These are phyloP conservation scores for Graphiopsis chlorocephala DNA, from an alignment of 2,329 filamentous ascomycete species.

Conservation along the genomic window DNA sequence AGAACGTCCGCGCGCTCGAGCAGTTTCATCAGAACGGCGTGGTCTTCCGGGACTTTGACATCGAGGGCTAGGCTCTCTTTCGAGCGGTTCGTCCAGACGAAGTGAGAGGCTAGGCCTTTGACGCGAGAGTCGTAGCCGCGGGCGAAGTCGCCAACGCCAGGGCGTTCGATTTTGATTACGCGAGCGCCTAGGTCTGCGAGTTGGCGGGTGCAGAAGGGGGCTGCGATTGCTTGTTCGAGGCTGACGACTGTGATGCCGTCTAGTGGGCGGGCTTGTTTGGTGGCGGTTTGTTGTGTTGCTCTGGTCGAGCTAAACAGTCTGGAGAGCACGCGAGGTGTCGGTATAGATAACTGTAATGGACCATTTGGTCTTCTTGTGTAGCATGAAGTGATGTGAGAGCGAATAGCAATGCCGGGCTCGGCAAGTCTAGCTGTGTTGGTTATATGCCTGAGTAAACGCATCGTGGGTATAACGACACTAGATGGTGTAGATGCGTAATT, in stretches of 20 bases:
- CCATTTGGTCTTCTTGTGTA: not conserved
- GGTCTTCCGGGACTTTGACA: slow-evolving; percentile 46
- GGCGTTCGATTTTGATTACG: slow-evolving; percentile 56
- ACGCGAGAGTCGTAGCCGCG: slow-evolving; percentile 52
- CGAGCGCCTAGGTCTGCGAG: slow-evolving; percentile 54
- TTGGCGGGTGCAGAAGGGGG: slow-evolving; percentile 55
- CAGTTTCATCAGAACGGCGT: slow-evolving; percentile 43
- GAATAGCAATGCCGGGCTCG: not conserved
- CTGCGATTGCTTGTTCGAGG: slow-evolving; percentile 55
- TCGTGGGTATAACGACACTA: not conserved
- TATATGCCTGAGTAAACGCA: not conserved
- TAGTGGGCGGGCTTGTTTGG: slow-evolving; percentile 28
- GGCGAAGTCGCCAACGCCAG: slow-evolving; percentile 52
- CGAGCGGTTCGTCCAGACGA: slow-evolving; percentile 55
- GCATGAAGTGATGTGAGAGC: not conserved
- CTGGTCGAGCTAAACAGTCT: not conserved
- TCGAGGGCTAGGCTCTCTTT: slow-evolving; percentile 55
- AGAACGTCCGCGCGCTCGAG: slow-evolving; percentile 50
- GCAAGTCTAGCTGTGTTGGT: not conserved
- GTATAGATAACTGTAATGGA: not conserved
- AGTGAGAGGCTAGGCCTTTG: slow-evolving; percentile 52
- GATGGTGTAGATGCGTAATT: not conserved
- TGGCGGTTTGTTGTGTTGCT: not conserved
- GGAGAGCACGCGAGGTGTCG: not conserved
- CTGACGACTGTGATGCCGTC: slow-evolving; percentile 52